Conservation (phyloP, 2,329 filamentous ascomycete genomes). For the Exophiala sideris region DNA sequence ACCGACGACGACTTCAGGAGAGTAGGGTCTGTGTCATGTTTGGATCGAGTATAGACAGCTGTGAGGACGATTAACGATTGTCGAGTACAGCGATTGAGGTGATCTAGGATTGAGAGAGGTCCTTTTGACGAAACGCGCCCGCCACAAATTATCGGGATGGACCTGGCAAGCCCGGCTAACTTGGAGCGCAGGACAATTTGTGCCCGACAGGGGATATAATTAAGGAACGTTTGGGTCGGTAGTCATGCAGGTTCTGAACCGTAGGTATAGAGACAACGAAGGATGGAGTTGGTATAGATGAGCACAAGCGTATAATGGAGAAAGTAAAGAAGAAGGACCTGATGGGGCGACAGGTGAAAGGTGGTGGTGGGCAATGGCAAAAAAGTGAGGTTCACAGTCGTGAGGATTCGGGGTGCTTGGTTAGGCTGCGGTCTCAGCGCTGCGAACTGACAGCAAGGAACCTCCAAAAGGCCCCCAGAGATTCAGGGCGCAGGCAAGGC, state of each 20-base stretch:
- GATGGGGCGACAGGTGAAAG: slow-evolving; percentile 12
- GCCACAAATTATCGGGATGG: slow-evolving; percentile 22
- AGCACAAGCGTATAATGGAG: not conserved
- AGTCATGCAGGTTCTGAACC: not conserved
- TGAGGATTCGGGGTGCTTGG: slow-evolving; percentile 8
- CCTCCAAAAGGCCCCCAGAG: not conserved
- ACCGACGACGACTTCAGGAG: slow-evolving; percentile 26
- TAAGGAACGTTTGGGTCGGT: not conserved
- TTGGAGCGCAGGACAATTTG: slow-evolving; percentile 14
- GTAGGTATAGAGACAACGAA: not conserved
- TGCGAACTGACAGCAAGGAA: not conserved
- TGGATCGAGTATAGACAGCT: not conserved
- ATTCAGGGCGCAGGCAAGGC: slow-evolving; percentile 9
- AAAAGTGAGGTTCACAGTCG: slow-evolving; percentile 17
- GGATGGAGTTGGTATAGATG: not conserved
- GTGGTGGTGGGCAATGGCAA: slow-evolving; percentile 11
- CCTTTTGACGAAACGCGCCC: slow-evolving; percentile 23
- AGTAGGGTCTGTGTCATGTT: slow-evolving; percentile 20
- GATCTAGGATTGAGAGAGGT: slow-evolving; percentile 4
- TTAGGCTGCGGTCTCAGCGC: slow-evolving; percentile 8
- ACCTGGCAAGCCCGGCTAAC: slow-evolving; percentile 14
- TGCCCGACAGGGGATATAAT: slow-evolving; percentile 4
- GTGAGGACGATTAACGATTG: not conserved
- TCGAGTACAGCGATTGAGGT: slow-evolving; percentile 7
- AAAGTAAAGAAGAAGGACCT: slow-evolving; percentile 4